phyloP scores from a whole-genome alignment of 768 basidiomycete genomes.

The Russula ochroleuca region DNA sequence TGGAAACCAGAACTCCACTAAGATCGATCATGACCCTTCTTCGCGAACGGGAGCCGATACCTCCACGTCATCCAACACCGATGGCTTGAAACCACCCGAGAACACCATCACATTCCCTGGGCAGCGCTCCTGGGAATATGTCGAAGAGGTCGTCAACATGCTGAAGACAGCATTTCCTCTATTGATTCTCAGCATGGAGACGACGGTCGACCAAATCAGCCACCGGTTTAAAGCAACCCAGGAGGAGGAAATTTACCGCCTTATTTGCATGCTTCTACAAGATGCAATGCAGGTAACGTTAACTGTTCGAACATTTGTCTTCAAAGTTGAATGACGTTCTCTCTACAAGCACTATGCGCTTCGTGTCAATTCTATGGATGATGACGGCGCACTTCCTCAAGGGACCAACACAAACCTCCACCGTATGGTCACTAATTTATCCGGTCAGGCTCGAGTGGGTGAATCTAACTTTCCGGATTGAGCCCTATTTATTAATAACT shows the following conservation, averaged over 20 bases:
- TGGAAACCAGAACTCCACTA: conserved; percentile 13
- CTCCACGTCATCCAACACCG: conserved; percentile 15
- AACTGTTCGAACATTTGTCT: background rate
- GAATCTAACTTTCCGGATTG: background rate
- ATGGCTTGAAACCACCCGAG: conserved; percentile 29
- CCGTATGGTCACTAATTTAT: conserved; percentile 59
- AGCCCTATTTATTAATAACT: conserved; percentile 3
- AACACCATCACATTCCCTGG: conserved; percentile 35
- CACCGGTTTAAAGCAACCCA: conserved; percentile 81
- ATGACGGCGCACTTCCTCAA: conserved; percentile 58
- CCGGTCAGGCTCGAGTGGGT: conserved; percentile 54
- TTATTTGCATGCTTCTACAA: conserved; percentile 79
- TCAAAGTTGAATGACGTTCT: background rate
- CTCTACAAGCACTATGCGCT: conserved; percentile 56
- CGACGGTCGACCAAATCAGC: conserved; percentile 91
- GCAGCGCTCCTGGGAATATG: conserved; percentile 80
- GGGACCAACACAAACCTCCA: conserved; percentile 52
- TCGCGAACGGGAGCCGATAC: conserved; percentile 15
- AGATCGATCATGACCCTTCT: conserved; percentile 14
- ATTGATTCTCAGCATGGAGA: conserved; percentile 91
- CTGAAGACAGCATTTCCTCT: conserved; percentile 96
- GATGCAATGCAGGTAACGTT: conserved; percentile 74
- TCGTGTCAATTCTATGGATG: conserved; percentile 61
- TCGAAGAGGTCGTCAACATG: conserved; percentile 90
- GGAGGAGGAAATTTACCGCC: conserved; percentile 93